Conservation (phyloP, 78 protist genomes). For the Bodo saltans region DNA sequence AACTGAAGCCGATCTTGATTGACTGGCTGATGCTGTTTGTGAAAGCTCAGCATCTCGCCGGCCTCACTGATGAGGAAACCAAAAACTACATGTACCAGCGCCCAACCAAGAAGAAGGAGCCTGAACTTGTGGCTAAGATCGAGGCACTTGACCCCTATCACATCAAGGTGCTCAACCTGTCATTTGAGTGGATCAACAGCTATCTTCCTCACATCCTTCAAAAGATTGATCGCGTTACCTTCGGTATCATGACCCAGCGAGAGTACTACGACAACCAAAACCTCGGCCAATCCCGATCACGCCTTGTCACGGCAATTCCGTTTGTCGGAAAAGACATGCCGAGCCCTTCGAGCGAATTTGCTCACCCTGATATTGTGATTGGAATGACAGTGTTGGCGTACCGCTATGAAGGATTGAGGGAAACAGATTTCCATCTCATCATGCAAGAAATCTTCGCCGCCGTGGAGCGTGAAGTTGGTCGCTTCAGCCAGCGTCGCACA, state of each 20-base stretch:
- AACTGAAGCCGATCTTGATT: constrained; percentile 34
- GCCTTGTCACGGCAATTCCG: constrained; percentile 33
- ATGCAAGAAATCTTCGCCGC: background rate
- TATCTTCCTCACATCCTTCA: constrained; percentile 43
- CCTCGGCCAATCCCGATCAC: constrained; percentile 15
- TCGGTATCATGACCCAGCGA: constrained; percentile 40
- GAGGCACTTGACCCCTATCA: background rate
- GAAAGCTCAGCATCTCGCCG: constrained; percentile 4
- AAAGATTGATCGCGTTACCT: constrained; percentile 55
- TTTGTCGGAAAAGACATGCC: constrained; percentile 59
- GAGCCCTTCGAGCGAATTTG: constrained; percentile 38
- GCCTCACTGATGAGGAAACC: constrained; percentile 9
- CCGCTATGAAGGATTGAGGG: constrained; percentile 50
- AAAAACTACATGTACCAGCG: background rate
- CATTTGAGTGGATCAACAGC: background rate
- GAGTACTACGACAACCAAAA: background rate
- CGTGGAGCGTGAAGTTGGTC: constrained; percentile 30
- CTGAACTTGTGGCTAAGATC: background rate
- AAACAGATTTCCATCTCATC: constrained; percentile 27
- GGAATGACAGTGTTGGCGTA: constrained; percentile 47
- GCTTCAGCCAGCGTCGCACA: constrained; percentile 25
- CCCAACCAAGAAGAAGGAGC: background rate
- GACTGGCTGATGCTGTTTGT: constrained; percentile 36
- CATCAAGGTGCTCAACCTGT: constrained; percentile 18
- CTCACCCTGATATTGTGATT: constrained; percentile 53